Evolutionary conservation across 192 early-diverging fungal genomes (phyloP), one percentile per base, ranked within the genome.

Genomic region (Mortierella hygrophila): DNA sequence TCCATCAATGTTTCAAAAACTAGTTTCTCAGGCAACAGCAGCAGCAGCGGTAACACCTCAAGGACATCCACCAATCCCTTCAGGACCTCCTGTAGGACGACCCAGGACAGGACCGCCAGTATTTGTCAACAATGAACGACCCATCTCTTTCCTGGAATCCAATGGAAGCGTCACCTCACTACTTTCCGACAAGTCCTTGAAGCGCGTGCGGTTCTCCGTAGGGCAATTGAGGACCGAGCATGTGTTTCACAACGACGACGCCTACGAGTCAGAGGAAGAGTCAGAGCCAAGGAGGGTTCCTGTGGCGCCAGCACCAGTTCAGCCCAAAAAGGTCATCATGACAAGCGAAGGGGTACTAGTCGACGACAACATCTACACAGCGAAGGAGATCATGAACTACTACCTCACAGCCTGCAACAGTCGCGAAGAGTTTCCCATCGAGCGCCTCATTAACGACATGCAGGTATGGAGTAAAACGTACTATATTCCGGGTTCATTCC

Each of bases 151-250:
- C 3, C 32, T 81, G 40, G 79, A 85, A 47, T 68, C 78, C 15
- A 35, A 74, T 5, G 71, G 40, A 20, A 81, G 79, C 41, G 68
- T 76, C 9, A 18, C 75, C 0, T 86, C 84, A 10, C 42, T 86
- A 20, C 71, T 86, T 0, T 86, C 84, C 5, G 78, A 80, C 63
- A 88, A 88, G 35, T 75, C 77, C 11, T 57, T 93, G 44, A 93
- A 93, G 74, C 78, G 91, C 60, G 92, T 93, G 4, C 85, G 91
- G 26, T 93, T 93, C 79, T 90, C 92, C 3, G 91, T 91, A 6
- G 81, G 77, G 41, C 82, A 91, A 54, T 82, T 93, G 47, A 89
- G 88, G 1, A 91, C 88, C 8, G 92, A 93, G 75, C 90, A 91
- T 78, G 71, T 86, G n/a, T 86, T 82, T 63, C 74, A 89, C 42